Evolutionary conservation across 225 moss, liverwort and hornwort genomes (phyloP).

Genomic region (Marchantia polymorpha): DNA sequence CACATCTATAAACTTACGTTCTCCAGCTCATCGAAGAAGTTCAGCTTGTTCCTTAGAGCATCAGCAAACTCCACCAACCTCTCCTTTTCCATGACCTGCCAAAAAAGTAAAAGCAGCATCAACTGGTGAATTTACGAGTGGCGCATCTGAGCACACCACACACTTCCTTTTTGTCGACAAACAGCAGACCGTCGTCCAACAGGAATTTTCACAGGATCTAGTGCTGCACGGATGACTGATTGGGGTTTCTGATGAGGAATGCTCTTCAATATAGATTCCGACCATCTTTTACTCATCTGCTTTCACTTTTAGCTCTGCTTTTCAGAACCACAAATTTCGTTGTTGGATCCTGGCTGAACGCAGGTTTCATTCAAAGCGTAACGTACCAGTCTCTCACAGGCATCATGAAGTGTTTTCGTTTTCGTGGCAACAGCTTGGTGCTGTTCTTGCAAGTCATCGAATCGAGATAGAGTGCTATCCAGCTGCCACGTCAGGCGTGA

Average conservation of each 20-base stretch:
- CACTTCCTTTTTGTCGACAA: not conserved
- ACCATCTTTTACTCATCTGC: no score
- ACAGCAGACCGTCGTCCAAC: not conserved
- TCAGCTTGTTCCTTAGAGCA: slow-evolving; percentile 82
- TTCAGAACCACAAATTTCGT: no score
- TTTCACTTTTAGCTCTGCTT: no score
- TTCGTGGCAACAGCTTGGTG: slow-evolving; percentile 98
- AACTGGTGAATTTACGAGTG: not conserved
- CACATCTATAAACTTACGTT: slow-evolving; percentile 33
- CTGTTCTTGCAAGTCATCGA: slow-evolving; percentile 95
- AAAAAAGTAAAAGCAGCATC: not conserved
- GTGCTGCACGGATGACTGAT: not conserved
- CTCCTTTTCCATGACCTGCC: slow-evolving; percentile 96
- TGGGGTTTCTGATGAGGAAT: not conserved
- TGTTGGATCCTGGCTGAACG: no score
- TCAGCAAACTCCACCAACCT: slow-evolving; percentile 92
- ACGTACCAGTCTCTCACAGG: slow-evolving; percentile 75
- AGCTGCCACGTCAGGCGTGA: slow-evolving; percentile 30
- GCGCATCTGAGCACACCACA: not conserved
- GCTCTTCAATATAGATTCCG: no score
- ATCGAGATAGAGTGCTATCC: slow-evolving; percentile 78
- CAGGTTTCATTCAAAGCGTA: no score
- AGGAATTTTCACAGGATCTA: not conserved
- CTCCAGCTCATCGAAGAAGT: slow-evolving; percentile 96
- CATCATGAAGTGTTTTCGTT: slow-evolving; percentile 96